These are phyloP conservation scores for Naumovozyma dairenensis DNA, from an alignment of 805 yeast genomes.

Conservation along the genomic window DNA sequence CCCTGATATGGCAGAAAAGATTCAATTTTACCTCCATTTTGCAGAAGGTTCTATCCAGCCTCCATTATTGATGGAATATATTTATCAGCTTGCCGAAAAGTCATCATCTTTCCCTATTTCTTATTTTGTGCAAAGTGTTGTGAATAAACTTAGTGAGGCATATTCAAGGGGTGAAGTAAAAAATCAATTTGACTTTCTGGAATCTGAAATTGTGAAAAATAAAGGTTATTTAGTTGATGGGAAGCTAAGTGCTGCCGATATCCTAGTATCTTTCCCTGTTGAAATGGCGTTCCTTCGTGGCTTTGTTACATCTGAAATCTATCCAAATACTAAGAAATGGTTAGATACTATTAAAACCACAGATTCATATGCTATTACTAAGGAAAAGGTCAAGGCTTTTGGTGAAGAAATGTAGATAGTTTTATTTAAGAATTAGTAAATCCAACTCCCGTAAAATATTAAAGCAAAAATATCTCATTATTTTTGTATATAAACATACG, in stretches of 20 bases:
- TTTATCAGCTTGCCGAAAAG: constrained; percentile 30
- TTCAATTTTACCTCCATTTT: constrained; percentile 45
- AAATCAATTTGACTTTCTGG: constrained; percentile 33
- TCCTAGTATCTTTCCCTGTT: constrained; percentile 42
- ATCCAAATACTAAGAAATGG: constrained; percentile 21
- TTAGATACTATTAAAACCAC: constrained; percentile 10
- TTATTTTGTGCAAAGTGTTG: constrained; percentile 34
- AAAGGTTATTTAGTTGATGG: constrained; percentile 39
- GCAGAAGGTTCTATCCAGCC: constrained; percentile 58
- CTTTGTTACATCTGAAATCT: constrained; percentile 12
- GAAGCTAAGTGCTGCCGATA: constrained; percentile 46
- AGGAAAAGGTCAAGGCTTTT: constrained; percentile 9
- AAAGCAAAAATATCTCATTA: too few relatives aligned
- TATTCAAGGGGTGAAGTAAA: constrained; percentile 42
- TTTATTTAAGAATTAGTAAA: too few relatives aligned
- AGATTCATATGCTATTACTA: constrained; percentile 10
- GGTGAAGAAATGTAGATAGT: too few relatives aligned
- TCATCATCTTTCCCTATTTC: constrained; percentile 41
- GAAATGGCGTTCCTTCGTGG: constrained; percentile 13
- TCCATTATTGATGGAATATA: constrained; percentile 31
- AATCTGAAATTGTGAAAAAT: constrained; percentile 30
- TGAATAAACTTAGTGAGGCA: constrained; percentile 37
- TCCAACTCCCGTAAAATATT: too few relatives aligned
- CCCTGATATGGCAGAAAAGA: constrained; percentile 33
- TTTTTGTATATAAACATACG: too few relatives aligned